These are phyloP conservation scores for Conidiobolus incongruus DNA, from an alignment of 371 early-diverging fungal species.

Conservation along the genomic window DNA sequence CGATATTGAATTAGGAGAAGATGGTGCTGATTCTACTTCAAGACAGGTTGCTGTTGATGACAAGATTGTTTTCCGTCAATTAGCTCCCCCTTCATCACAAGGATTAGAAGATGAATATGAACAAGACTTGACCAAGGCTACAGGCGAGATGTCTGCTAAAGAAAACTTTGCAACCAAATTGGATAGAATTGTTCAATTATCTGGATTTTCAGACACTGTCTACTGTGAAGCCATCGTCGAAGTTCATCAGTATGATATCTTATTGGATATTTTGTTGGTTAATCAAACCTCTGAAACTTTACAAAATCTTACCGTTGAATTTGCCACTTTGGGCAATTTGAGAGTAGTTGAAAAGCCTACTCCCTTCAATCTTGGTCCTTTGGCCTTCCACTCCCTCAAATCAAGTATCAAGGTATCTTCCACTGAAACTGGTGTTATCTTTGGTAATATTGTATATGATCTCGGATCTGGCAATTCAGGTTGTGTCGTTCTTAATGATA, in stretches of 20 bases:
- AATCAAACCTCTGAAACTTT: conserved; percentile 94
- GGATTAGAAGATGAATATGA: conserved; percentile 27
- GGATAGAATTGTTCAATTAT: conserved; percentile 84
- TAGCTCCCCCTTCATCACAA: conserved; percentile 11
- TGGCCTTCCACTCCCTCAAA: conserved; percentile 80
- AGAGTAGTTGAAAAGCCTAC: conserved; percentile 87
- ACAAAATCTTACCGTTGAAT: conserved; percentile 91
- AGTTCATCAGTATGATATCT: conserved; percentile 91
- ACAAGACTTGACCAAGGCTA: conserved; percentile 67
- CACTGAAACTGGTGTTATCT: conserved; percentile 92
- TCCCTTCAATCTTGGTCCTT: conserved; percentile 79
- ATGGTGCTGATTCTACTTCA: too few species aligned
- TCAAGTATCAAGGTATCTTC: conserved; percentile 93
- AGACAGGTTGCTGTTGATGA: conserved; percentile 83
- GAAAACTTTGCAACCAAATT: conserved; percentile 66
- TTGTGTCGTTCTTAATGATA: conserved; percentile 83
- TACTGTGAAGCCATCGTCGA: conserved; percentile 96
- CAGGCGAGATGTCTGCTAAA: conserved; percentile 41
- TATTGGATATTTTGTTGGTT: conserved; percentile 90
- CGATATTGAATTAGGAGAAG: too few species aligned
- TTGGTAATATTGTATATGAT: conserved; percentile 93
- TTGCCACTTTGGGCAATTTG: conserved; percentile 91
- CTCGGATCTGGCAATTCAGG: conserved; percentile 39
- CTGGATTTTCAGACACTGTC: conserved; percentile 93
- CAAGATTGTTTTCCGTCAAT: conserved; percentile 65